These are phyloP conservation scores for Thuidium tamariscinum DNA, from an alignment of 225 moss, liverwort and hornwort species.

Conservation along the genomic window DNA sequence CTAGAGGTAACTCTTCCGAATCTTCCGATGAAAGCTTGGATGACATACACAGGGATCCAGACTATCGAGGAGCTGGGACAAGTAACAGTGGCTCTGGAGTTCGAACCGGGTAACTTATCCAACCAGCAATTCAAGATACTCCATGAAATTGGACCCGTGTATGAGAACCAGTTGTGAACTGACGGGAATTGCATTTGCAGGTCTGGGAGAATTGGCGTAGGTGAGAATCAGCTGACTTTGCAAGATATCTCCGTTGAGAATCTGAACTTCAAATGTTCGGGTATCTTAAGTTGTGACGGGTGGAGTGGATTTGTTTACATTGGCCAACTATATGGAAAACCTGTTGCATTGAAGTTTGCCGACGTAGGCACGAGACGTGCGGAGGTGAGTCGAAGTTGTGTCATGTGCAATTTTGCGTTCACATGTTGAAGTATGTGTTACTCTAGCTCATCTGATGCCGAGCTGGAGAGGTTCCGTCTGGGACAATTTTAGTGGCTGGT, in stretches of 20 bases:
- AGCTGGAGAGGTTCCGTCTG: not conserved
- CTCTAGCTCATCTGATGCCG: accelerated
- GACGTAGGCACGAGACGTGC: accelerated
- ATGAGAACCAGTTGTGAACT: no score
- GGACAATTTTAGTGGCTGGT: not conserved
- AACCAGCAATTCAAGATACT: not conserved
- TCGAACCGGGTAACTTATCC: not conserved
- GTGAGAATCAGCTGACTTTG: not conserved
- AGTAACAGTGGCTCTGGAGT: not conserved
- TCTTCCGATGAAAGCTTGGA: not conserved
- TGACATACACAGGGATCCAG: not conserved
- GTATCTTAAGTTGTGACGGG: not conserved
- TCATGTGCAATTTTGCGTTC: not conserved
- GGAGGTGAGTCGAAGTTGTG: not conserved
- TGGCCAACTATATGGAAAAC: not conserved
- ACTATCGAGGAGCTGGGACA: not conserved
- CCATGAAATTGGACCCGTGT: not conserved
- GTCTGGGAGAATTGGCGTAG: not conserved
- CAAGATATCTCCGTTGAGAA: not conserved
- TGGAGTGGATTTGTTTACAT: not conserved
- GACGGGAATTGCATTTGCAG: not conserved
- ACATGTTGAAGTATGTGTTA: not conserved
- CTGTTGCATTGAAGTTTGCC: not conserved
- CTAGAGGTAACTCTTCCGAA: not conserved
- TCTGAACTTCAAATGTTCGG: not conserved